These are phyloP conservation scores for Monilinia polystroma DNA, from an alignment of 2,329 filamentous ascomycete species.

Conservation along the genomic window DNA sequence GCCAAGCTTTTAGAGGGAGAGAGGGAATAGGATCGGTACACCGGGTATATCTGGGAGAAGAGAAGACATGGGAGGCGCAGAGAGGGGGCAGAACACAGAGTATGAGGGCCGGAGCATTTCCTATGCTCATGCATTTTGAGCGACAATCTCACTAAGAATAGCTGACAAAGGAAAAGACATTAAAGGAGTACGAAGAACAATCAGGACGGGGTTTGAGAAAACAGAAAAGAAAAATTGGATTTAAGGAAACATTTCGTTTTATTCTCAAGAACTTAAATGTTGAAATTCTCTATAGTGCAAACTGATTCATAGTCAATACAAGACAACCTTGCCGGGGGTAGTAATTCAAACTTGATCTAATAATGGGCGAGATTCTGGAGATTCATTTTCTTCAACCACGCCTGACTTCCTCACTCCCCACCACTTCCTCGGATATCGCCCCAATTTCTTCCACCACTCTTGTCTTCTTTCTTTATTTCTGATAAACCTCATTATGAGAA, in stretches of 20 bases:
- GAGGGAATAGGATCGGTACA: neutral
- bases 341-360: neutral
- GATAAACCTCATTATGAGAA: neutral
- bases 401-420: neutral
- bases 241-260: neutral
- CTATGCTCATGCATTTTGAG: too few species aligned
- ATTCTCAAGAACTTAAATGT: neutral
- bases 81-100: neutral
- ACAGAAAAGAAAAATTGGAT: neutral
- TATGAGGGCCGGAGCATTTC: neutral
- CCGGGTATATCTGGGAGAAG: neutral
- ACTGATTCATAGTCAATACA: neutral
- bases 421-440: neutral
- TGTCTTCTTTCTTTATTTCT: neutral
- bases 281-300: neutral
- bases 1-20: too few species aligned
- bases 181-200: neutral
- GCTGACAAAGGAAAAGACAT: neutral
- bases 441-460: conserved; percentile 1
- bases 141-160: too few species aligned
- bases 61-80: neutral
- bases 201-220: neutral
- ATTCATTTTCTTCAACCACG: neutral
- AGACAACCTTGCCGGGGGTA: neutral
- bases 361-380: conserved; percentile 9